phyloP scores from a whole-genome alignment of 2,329 filamentous ascomycete species.

The Penicillium palitans region DNA sequence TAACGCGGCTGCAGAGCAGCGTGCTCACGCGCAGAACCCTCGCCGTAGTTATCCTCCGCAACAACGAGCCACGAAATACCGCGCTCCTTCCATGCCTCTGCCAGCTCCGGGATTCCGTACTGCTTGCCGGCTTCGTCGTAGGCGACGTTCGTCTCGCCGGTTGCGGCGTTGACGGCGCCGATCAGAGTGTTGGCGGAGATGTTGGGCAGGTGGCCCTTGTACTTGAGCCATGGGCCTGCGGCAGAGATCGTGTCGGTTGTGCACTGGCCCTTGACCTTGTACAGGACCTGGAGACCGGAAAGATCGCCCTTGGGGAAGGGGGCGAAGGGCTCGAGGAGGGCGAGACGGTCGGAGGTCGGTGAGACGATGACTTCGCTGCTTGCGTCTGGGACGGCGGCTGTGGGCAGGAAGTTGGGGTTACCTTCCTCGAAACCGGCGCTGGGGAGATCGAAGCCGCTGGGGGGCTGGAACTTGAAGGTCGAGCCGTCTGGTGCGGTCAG shows the following conservation, averaged over 20 bases:
- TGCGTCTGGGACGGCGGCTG: slow-evolving; percentile 70
- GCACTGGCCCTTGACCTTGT: slow-evolving; percentile 97
- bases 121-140: slow-evolving; percentile 78
- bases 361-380: slow-evolving; percentile 73
- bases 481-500: slow-evolving; percentile 77
- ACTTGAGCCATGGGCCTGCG: slow-evolving; percentile 96
- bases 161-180: slow-evolving; percentile 88
- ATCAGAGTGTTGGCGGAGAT: slow-evolving; percentile 97
- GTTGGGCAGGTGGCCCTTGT: slow-evolving; percentile 98
- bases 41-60: slow-evolving; percentile 96
- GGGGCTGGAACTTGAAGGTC: slow-evolving; percentile 82
- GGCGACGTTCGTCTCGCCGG: slow-evolving; percentile 86
- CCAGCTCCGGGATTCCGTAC: slow-evolving; percentile 61
- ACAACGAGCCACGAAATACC: slow-evolving; percentile 86
- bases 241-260: slow-evolving; percentile 98
- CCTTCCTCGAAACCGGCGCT: slow-evolving; percentile 78
- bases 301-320: slow-evolving; percentile 79
- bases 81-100: slow-evolving; percentile 74
- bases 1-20: slow-evolving; percentile 89
- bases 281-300: slow-evolving; percentile 76
- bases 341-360: slow-evolving; percentile 85
- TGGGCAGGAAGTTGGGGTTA: slow-evolving; percentile 70
- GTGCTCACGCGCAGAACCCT: slow-evolving; percentile 85
- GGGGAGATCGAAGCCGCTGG: slow-evolving; percentile 60
- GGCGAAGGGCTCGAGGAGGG: slow-evolving; percentile 84